These are phyloP conservation scores for Aureobasidium sp. DNA, from an alignment of 2,329 filamentous ascomycete species.

Conservation along the genomic window DNA sequence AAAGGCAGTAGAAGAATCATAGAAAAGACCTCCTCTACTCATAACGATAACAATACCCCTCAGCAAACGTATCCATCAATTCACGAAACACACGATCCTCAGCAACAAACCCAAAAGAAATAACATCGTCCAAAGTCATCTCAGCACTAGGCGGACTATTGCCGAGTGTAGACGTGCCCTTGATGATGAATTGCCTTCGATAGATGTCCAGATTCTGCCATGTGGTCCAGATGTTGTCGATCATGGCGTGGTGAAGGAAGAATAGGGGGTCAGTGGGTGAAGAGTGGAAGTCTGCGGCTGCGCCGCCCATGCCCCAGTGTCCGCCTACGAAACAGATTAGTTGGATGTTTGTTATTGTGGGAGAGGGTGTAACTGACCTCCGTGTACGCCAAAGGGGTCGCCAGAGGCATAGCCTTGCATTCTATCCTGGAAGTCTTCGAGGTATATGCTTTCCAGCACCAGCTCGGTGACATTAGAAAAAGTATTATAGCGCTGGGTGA, in stretches of 20 bases:
- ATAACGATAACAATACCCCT: slow-evolving; percentile 30
- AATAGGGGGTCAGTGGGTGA: slow-evolving; percentile 44
- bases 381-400: slow-evolving; percentile 36
- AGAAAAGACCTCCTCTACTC: slow-evolving; percentile 17
- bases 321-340: slow-evolving; percentile 23
- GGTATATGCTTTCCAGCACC: slow-evolving; percentile 23
- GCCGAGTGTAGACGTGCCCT: slow-evolving; percentile 40
- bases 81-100: slow-evolving; percentile 23
- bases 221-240: slow-evolving; percentile 43
- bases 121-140: slow-evolving; percentile 38
- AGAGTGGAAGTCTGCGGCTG: slow-evolving; percentile 38
- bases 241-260: slow-evolving; percentile 40
- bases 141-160: slow-evolving; percentile 38
- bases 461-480: slow-evolving; percentile 22
- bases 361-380: slow-evolving; percentile 19
- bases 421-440: slow-evolving; percentile 24
- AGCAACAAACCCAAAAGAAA: slow-evolving; percentile 30
- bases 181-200: slow-evolving; percentile 34
- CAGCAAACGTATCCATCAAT: slow-evolving; percentile 27
- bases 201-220: slow-evolving; percentile 44
- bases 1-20: too few species aligned
- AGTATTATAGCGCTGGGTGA: slow-evolving; percentile 20
- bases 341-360: too few species aligned
- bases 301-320: slow-evolving; percentile 43
- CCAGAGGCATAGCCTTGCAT: slow-evolving; percentile 26